Evolutionary conservation across 257 asterid species (phyloP), one percentile per base, ranked within the genome.

Genomic region (Linderniella brevidens): DNA sequence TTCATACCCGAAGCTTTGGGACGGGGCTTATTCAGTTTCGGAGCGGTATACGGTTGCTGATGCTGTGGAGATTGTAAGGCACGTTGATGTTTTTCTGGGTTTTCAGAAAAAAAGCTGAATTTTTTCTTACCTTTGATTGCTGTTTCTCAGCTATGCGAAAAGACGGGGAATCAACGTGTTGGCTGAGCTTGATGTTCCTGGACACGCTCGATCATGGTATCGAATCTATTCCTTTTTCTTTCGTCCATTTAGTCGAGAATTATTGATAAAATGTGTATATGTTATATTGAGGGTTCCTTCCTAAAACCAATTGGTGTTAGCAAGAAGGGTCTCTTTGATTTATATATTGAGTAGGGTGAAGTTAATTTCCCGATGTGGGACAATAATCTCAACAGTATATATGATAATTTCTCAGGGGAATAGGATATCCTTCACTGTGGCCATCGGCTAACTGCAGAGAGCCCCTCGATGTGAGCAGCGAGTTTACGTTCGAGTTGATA

Each of bases 161-260:
- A 65, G 61, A 41, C 88, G 85, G 19, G 98, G 98, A 56, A 64
- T 88, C 51, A 70, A 78, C 35, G 93, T 84, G 12, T 67, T 88
- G 65, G 98, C 98, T 37, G 98, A 88, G 59, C 58, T 88, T 29
- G 98, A 88, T 56, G 92, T 88, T 35, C 98, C 98, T 0, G 95
- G 98, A 19, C 95, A 88, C 57, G 92, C 95, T 64, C 56, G 53
- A 44, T 88, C 98, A 50, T 88, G 98, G 98, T 88, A 82, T 47
- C 9, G 43, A 51, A 51, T 13, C 47, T 8, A 42, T 14, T 16
- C 15, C 17, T 11, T 42, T 13, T 15, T 7, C 10, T 14, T 4
- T 13, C 49, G 13, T 45, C 49, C 10, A 15, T 13, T 25, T 45
- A 10, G 1, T 13, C n/a, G 15, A 15, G 8, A 45, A 45, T 10